Conservation (phyloP, 2,329 filamentous ascomycete species). For the Lithohypha guttulata region DNA sequence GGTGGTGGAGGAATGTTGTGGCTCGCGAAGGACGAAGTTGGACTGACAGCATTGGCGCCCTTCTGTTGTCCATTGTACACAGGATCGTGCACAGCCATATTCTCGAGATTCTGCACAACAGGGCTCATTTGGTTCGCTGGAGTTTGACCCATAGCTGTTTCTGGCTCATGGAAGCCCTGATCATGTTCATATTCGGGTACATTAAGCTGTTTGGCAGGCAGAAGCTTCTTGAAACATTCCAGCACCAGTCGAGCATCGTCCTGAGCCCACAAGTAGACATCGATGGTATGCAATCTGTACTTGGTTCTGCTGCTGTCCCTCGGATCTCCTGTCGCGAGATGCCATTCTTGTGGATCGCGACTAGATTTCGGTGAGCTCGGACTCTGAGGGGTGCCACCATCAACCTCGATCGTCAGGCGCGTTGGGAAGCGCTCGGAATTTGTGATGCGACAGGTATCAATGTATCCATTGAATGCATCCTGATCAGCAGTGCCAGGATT, state of each 20-base stretch:
- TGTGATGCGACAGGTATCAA: slow-evolving; percentile 42
- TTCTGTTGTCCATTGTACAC: slow-evolving; percentile 35
- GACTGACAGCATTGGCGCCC: slow-evolving; percentile 17
- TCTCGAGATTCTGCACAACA: slow-evolving; percentile 53
- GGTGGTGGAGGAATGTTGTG: slow-evolving; percentile 12
- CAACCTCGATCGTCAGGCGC: slow-evolving; percentile 46
- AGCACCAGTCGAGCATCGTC: slow-evolving; percentile 48
- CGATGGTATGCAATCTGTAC: slow-evolving; percentile 49
- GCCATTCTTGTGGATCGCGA: slow-evolving; percentile 41
- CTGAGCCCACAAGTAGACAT: slow-evolving; percentile 54
- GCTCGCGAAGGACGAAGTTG: slow-evolving; percentile 24
- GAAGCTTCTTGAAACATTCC: slow-evolving; percentile 31
- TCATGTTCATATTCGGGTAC: slow-evolving; percentile 37
- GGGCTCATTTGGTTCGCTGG: slow-evolving; percentile 37
- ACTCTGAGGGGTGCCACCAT: slow-evolving; percentile 27
- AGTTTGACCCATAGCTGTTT: slow-evolving; percentile 20
- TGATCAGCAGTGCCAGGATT: slow-evolving; percentile 52
- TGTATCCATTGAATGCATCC: slow-evolving; percentile 51
- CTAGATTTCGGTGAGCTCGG: slow-evolving; percentile 21
- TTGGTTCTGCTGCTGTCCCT: slow-evolving; percentile 43
- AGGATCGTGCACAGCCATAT: slow-evolving; percentile 47
- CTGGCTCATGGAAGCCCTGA: slow-evolving; percentile 24
- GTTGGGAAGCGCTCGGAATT: slow-evolving; percentile 52
- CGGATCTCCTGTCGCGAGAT: slow-evolving; percentile 43
- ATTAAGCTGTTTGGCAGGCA: slow-evolving; percentile 35